Conservation (phyloP, 768 basidiomycete genomes). For the Suillus occidentalis region DNA sequence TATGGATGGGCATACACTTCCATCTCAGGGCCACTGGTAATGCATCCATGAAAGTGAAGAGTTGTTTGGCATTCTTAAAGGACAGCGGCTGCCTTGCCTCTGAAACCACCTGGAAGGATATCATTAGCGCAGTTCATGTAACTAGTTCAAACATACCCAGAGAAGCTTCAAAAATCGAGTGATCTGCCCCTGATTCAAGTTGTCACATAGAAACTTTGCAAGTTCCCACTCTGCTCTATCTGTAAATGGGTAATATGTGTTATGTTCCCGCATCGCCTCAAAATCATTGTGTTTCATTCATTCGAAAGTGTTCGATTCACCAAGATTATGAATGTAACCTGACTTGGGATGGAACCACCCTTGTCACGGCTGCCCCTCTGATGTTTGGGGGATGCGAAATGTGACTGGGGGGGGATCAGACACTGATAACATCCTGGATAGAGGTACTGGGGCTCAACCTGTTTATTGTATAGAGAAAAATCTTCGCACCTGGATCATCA, state of each 20-base stretch:
- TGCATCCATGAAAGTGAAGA: constrained; percentile 13
- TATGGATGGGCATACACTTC: constrained; percentile 12
- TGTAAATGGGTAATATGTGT: constrained; percentile 34
- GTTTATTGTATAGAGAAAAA: background rate
- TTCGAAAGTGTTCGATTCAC: background rate
- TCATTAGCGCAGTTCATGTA: background rate
- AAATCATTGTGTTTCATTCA: background rate
- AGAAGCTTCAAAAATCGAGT: constrained; percentile 30
- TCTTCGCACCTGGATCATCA: background rate
- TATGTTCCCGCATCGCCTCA: constrained; percentile 7
- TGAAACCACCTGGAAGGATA: background rate
- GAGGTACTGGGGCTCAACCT: background rate
- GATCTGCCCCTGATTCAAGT: constrained; percentile 29
- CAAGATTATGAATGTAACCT: background rate
- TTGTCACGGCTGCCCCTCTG: background rate
- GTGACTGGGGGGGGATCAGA: background rate
- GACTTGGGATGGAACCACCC: background rate
- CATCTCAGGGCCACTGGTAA: constrained; percentile 23
- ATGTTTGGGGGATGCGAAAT: background rate
- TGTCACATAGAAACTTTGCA: constrained; percentile 26
- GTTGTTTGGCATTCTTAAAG: constrained; percentile 18
- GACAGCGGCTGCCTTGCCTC: constrained; percentile 5
- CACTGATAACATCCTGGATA: background rate
- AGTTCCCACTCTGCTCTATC: constrained; percentile 33
- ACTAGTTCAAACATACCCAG: constrained; percentile 19